Percentiles rank a stretch among this genome's conserved stretches.
phyloP scores from a whole-genome alignment of 805 yeast species.

The Cephaloascus fragrans region DNA sequence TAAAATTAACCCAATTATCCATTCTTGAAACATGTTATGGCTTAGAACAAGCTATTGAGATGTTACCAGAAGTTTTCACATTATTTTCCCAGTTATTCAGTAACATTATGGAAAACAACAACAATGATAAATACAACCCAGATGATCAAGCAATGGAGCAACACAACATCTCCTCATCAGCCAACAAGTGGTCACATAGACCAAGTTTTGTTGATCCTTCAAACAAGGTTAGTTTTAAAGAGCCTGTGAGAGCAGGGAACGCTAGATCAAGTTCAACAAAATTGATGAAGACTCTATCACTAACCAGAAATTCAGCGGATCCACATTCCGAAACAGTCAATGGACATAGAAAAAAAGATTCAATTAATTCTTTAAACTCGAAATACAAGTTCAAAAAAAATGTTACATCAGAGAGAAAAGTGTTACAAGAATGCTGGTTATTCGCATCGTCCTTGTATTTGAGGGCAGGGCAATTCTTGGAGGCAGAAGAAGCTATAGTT shows the following conservation, averaged over 20 bases:
- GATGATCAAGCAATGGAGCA: conserved; percentile 18
- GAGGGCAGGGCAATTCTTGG: conserved; percentile 41
- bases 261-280: neutral
- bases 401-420: conserved; percentile 16
- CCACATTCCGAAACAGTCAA: neutral
- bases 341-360: neutral
- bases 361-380: neutral
- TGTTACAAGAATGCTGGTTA: conserved; percentile 63
- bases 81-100: conserved; percentile 42
- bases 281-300: neutral
- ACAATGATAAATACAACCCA: conserved; percentile 13
- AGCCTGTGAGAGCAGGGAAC: neutral
- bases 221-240: neutral
- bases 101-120: conserved; percentile 10
- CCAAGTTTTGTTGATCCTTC: conserved; percentile 29
- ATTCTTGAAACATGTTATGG: conserved; percentile 58
- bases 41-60: conserved; percentile 46
- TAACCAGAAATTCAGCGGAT: neutral
- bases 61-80: conserved; percentile 56
- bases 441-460: conserved; percentile 60
- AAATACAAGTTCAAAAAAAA: neutral
- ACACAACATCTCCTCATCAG: neutral
- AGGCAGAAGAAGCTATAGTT: conserved; percentile 60
- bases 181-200: conserved; percentile 24
- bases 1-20: conserved; percentile 68